A percentile compares a stretch with the other conserved stretches of the same genome.
phyloP scores from a whole-genome alignment of 441 rosid genomes.

The Isatis lusitanica region DNA sequence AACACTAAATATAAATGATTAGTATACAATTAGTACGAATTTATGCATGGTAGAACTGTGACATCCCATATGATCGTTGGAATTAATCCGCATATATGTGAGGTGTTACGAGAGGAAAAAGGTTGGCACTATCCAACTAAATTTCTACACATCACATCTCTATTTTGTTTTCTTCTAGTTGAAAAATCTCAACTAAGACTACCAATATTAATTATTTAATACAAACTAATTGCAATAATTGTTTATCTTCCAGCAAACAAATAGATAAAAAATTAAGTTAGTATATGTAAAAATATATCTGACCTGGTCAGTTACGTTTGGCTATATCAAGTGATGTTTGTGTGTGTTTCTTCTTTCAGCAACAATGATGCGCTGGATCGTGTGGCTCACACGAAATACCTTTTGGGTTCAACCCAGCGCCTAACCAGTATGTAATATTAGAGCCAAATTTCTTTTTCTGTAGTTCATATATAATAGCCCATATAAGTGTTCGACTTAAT shows the following conservation, averaged over 20 bases:
- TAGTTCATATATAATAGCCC: neutral
- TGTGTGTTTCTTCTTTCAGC: conserved; percentile 1
- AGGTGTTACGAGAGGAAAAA: no score
- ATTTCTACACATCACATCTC: neutral
- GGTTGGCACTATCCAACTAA: neutral
- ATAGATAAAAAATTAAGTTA: neutral
- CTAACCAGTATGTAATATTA: no score
- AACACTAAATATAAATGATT: no score
- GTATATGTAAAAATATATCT: neutral
- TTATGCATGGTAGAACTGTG: no score
- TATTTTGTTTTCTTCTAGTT: neutral
- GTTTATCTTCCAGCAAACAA: neutral
- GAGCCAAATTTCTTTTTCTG: no score
- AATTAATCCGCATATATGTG: no score
- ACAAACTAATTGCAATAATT: neutral
- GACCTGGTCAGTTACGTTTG: neutral
- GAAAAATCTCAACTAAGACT: neutral
- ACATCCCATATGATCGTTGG: no score
- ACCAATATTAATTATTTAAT: neutral
- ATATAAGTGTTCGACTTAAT: neutral
- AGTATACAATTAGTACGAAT: no score
- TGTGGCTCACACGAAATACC: conserved; percentile 23
- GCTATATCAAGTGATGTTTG: neutral
- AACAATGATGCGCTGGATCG: conserved; percentile 24
- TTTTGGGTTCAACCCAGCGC: conserved; percentile 26